Evolutionary conservation across 306 rosid species (phyloP), one percentile per base, ranked within the genome.

Genomic region (Malus asiatica): DNA sequence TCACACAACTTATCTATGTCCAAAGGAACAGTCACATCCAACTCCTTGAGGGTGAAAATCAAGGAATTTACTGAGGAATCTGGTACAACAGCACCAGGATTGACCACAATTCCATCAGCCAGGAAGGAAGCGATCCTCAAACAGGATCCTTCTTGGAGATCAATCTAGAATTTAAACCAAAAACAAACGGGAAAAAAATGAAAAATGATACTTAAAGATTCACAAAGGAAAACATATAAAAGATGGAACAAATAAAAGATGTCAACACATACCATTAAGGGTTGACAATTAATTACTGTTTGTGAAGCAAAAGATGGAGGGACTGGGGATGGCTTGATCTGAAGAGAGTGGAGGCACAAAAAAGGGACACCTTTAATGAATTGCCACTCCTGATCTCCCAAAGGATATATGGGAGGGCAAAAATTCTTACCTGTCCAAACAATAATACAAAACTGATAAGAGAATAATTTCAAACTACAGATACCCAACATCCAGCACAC

Each of bases 101-200:
- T 84, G 82, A 87, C 93, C 18, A 88, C 93, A 70, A 94, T 83
- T 61, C 98, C 98, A 63, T 94, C 98, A 57, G 94, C 94, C 79
- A 94, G 84, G 82, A 94, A 94, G 74, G 98, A 94, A 86, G 85
- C 78, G 78, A 94, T 94, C 86, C 98, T 88, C 87, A 94, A 83
- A 86, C 97, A 91, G 73, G 97, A 90, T 73, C 86, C 96, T 81
- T 94, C 98, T 81, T 90, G 94, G 71, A 93, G 98, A 83, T 91
- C 93, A 85, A 93, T 81, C 98, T 93, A 83, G 72, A 52, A 61
- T 69, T 73, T 77, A 75, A 58, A 75, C 58, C 55, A 51, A 51
- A 51, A 51, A 51, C 55, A 51, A 51, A 51, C 55, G 1, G 55
- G 55, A 51, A 23, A 40, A 27, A 27, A 4, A 61, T 74, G 51